phyloP scores from a whole-genome alignment of 2,329 filamentous ascomycete genomes.

The Allantophomopsis lycopodina region DNA sequence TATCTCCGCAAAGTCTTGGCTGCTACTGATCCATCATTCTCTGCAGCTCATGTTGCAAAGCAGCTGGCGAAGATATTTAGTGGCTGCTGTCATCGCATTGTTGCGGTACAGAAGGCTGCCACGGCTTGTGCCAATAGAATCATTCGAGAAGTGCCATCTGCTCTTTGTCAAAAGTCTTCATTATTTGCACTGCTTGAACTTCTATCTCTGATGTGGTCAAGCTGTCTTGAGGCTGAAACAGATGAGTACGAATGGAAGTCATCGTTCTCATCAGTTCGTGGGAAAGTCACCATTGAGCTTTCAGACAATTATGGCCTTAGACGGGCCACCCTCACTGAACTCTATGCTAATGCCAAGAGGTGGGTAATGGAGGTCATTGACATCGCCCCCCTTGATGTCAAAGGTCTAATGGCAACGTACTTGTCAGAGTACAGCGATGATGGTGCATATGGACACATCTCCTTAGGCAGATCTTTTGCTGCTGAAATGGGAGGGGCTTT shows the following conservation, averaged over 20 bases:
- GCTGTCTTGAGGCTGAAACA: slow-evolving; percentile 86
- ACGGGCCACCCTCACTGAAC: slow-evolving; percentile 60
- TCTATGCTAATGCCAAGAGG: slow-evolving; percentile 61
- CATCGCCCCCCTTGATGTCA: slow-evolving; percentile 82
- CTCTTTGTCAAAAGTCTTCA: slow-evolving; percentile 78
- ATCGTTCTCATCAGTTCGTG: slow-evolving; percentile 63
- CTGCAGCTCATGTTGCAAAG: slow-evolving; percentile 79
- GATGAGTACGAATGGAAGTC: slow-evolving; percentile 85
- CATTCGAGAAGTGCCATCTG: slow-evolving; percentile 72
- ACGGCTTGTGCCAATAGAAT: slow-evolving; percentile 75
- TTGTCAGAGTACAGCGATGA: slow-evolving; percentile 91
- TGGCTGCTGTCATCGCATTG: slow-evolving; percentile 85
- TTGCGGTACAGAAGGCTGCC: slow-evolving; percentile 80
- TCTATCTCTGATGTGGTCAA: slow-evolving; percentile 86
- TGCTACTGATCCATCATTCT: slow-evolving; percentile 63
- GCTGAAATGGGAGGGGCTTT: slow-evolving; percentile 83
- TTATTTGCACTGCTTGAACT: slow-evolving; percentile 88
- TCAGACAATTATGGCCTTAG: slow-evolving; percentile 85
- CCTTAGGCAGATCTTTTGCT: slow-evolving; percentile 85
- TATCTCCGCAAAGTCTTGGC: slow-evolving; percentile 67
- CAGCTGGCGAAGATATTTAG: slow-evolving; percentile 80
- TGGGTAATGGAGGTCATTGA: slow-evolving; percentile 77
- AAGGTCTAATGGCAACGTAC: slow-evolving; percentile 91
- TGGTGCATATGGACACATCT: slow-evolving; percentile 79
- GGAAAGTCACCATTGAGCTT: slow-evolving; percentile 73